Conservation (phyloP, 805 yeast species). For the Nakazawaea ishiwadae region DNA sequence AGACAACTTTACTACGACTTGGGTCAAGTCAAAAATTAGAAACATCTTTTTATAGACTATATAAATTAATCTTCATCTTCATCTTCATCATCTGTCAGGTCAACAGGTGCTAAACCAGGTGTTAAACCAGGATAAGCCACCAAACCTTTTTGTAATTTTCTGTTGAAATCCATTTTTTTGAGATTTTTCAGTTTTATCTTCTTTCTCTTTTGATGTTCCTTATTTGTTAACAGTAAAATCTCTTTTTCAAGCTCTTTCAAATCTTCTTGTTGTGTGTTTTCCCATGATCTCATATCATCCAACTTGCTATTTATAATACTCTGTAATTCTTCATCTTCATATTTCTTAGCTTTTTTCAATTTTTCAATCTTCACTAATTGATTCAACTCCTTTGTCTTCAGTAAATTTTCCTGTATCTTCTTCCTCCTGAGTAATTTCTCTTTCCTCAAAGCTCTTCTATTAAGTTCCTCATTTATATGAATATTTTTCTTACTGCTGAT, state of each 20-base stretch:
- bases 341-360: conserved; percentile 36
- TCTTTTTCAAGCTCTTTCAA: conserved; percentile 35
- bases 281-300: conserved; percentile 36
- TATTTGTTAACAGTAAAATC: conserved; percentile 39
- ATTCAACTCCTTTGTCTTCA: conserved; percentile 25
- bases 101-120: conserved; percentile 85
- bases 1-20: conserved; percentile 71
- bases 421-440: conserved; percentile 19
- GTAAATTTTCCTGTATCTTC: conserved; percentile 2
- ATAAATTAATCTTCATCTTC: conserved; percentile 5
- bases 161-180: conserved; percentile 30
- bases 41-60: not conserved
- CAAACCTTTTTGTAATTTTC: conserved; percentile 37
- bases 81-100: conserved; percentile 49
- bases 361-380: conserved; percentile 31
- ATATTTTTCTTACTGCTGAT: conserved; percentile 12
- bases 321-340: conserved; percentile 32
- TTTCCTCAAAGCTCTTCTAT: conserved; percentile 15
- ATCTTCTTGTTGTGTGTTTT: conserved; percentile 31
- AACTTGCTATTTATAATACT: conserved; percentile 32
- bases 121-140: conserved; percentile 62
- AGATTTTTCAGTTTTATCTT: conserved; percentile 27
- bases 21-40: conserved; percentile 17
- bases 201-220: conserved; percentile 29
- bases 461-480: conserved; percentile 15